Conservation (phyloP, 2,329 filamentous ascomycete genomes). For the Ophiocordyceps australis region DNA sequence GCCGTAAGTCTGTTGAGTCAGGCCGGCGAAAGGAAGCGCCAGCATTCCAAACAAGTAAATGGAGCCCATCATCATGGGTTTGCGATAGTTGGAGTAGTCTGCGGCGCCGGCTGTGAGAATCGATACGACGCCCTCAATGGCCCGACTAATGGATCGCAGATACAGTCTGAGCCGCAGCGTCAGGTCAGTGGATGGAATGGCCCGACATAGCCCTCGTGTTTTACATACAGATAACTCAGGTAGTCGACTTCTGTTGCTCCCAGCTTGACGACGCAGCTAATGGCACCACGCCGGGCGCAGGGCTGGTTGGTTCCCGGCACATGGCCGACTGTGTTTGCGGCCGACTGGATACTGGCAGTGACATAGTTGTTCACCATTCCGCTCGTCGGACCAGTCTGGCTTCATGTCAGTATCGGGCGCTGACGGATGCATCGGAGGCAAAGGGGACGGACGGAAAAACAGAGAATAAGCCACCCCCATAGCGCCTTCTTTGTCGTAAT, state of each 20-base stretch:
- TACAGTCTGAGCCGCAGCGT: too few relatives aligned
- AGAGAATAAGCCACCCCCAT: constrained; percentile 6
- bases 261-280: constrained; percentile 5
- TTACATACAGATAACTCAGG: constrained; percentile 6
- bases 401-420: neutral
- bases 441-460: constrained; percentile 4
- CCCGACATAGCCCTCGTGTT: too few relatives aligned
- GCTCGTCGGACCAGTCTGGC: constrained; percentile 5
- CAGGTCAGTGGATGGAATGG: too few relatives aligned
- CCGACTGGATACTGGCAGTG: constrained; percentile 6
- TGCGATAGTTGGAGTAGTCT: constrained; percentile 6
- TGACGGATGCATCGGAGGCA: neutral
- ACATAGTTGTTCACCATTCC: constrained; percentile 6
- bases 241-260: constrained; percentile 6
- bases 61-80: constrained; percentile 6
- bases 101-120: constrained; percentile 4
- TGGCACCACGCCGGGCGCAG: constrained; percentile 5
- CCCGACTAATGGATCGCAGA: constrained; percentile 4
- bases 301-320: constrained; percentile 5
- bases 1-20: constrained; percentile 4
- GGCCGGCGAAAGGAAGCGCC: constrained; percentile 5
- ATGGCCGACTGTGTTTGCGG: constrained; percentile 5
- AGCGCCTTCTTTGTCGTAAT: constrained; percentile 4
- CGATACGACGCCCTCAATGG: constrained; percentile 5
- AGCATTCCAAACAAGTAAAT: constrained; percentile 6